phyloP scores from a whole-genome alignment of 2,329 filamentous ascomycete species.

The Tetracladium maxilliforme region DNA sequence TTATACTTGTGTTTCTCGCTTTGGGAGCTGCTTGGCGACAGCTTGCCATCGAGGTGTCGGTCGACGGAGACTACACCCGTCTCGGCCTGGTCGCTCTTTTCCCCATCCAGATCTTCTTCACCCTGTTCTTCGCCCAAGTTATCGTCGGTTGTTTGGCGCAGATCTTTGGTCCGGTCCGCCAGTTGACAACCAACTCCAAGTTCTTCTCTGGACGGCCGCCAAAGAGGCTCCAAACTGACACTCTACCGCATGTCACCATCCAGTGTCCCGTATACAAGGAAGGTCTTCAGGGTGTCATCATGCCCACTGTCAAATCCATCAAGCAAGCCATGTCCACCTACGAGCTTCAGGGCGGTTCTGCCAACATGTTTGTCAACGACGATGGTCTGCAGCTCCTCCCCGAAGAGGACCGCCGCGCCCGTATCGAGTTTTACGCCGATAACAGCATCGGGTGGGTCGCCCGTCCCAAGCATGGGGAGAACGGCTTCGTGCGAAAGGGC shows the following conservation, averaged over 20 bases:
- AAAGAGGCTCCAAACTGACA: conserved; percentile 32
- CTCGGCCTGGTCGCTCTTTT: conserved; percentile 50
- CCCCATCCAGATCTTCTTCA: conserved; percentile 67
- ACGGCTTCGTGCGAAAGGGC: conserved; percentile 46
- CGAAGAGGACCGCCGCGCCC: conserved; percentile 44
- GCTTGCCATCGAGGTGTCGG: conserved; percentile 51
- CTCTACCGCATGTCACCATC: conserved; percentile 62
- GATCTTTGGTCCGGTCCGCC: conserved; percentile 59
- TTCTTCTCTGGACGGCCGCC: conserved; percentile 66
- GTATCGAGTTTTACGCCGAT: conserved; percentile 54
- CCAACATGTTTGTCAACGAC: conserved; percentile 65
- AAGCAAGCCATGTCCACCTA: conserved; percentile 67
- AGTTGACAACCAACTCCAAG: conserved; percentile 63
- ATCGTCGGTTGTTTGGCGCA: conserved; percentile 64
- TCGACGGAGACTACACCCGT: conserved; percentile 47
- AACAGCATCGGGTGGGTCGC: conserved; percentile 58
- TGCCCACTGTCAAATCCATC: conserved; percentile 62
- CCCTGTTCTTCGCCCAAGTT: conserved; percentile 68
- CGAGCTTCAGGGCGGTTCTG: conserved; percentile 63
- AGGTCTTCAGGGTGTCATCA: conserved; percentile 59
- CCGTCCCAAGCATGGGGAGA: conserved; percentile 46
- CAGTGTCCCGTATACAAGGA: conserved; percentile 87
- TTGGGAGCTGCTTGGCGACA: conserved; percentile 57
- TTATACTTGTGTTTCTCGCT: conserved; percentile 49
- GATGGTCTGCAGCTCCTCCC: conserved; percentile 56